A percentile compares a stretch with the other conserved stretches of the same genome.
Evolutionary conservation across 129 eudicot species (phyloP).

Genomic region (Flaveria trinervia): DNA sequence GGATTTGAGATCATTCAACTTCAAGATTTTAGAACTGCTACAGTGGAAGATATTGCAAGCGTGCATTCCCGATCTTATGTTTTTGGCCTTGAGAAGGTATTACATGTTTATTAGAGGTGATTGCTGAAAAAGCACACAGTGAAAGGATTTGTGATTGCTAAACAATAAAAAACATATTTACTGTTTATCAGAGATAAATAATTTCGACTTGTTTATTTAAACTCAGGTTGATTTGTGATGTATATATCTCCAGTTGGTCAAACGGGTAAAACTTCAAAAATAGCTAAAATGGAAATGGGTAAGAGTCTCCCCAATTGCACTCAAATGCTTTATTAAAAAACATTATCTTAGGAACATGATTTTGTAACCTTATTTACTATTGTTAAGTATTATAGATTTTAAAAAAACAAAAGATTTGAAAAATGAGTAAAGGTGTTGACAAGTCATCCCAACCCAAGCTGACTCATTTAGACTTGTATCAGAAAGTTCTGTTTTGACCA

Average conservation of each 20-base stretch:
- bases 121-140: neutral
- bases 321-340: neutral
- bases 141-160: constrained; percentile 6
- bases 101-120: neutral
- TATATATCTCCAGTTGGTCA: neutral
- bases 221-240: neutral
- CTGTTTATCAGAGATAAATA: neutral
- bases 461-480: neutral
- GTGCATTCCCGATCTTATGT: constrained; percentile 87
- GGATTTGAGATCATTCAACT: constrained; percentile 76
- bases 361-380: no score
- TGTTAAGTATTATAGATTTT: no score
- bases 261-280: neutral
- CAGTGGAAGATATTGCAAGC: constrained; percentile 69
- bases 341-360: no score
- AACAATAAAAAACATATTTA: neutral
- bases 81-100: constrained; percentile 88
- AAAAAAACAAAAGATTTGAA: no score
- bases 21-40: constrained; percentile 59
- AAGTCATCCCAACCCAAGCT: neutral
- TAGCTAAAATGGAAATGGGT: neutral
- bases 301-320: neutral
- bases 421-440: neutral
- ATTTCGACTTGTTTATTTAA: neutral
- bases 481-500: neutral